These are phyloP conservation scores for Candida jianshihensis DNA, from an alignment of 805 yeast species.

Conservation along the genomic window DNA sequence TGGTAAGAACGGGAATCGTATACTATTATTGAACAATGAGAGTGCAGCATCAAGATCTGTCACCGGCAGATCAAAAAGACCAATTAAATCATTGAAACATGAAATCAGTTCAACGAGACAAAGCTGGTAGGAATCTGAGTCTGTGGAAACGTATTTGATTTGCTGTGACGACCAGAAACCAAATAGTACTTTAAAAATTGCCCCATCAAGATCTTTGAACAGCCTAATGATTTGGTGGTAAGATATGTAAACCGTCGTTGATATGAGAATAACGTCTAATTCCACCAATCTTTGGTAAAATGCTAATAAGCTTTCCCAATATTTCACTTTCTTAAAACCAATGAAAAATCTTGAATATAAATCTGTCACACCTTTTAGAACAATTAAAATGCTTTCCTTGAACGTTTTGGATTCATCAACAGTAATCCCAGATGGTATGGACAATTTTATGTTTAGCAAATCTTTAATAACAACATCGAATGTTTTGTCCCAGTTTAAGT, in stretches of 20 bases:
- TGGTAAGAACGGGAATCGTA: constrained; percentile 69
- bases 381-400: constrained; percentile 55
- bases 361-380: constrained; percentile 59
- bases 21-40: constrained; percentile 53
- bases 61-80: constrained; percentile 24
- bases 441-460: constrained; percentile 27
- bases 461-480: constrained; percentile 55
- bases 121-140: constrained; percentile 44
- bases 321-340: constrained; percentile 24
- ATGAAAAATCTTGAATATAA: constrained; percentile 49
- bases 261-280: constrained; percentile 43
- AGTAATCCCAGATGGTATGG: constrained; percentile 13
- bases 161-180: constrained; percentile 43
- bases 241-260: constrained; percentile 48
- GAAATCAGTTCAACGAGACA: constrained; percentile 48
- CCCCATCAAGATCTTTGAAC: constrained; percentile 25
- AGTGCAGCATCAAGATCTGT: constrained; percentile 43
- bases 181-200: constrained; percentile 34
- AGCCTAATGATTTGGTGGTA: constrained; percentile 40
- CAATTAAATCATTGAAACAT: constrained; percentile 44
- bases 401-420: constrained; percentile 33
- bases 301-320: constrained; percentile 53
- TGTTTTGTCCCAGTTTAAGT: constrained; percentile 63
- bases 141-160: constrained; percentile 36
- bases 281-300: constrained; percentile 39